phyloP scores from a whole-genome alignment of 148 eudicot species.

The Spergularia bocconei region DNA sequence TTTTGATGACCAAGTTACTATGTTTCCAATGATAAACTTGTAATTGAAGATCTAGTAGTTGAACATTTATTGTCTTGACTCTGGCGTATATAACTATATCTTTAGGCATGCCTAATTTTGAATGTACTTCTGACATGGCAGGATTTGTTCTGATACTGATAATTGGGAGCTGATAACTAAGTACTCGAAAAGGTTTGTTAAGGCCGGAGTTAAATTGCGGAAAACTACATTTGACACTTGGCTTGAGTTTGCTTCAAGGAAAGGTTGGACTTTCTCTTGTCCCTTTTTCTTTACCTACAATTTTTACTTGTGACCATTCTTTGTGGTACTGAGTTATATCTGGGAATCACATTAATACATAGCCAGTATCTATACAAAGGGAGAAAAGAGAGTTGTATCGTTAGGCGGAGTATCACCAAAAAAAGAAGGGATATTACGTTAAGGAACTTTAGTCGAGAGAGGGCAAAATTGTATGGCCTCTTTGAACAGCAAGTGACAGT shows the following conservation, averaged over 20 bases:
- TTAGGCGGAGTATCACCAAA: too few species aligned
- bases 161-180: slow-evolving; percentile 72
- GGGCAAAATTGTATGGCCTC: too few species aligned
- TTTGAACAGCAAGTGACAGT: too few species aligned
- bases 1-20: too few species aligned
- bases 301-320: not conserved
- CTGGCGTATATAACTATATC: not conserved
- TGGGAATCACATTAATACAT: not conserved
- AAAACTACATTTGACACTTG: slow-evolving; percentile 67
- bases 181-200: slow-evolving; percentile 62
- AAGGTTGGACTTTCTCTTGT: slow-evolving; percentile 43
- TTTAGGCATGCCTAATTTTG: slow-evolving; percentile 1
- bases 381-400: too few species aligned
- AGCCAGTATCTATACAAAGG: not conserved
- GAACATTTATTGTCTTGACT: not conserved
- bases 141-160: slow-evolving; percentile 71
- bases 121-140: slow-evolving; percentile 36
- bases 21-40: not conserved
- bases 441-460: too few species aligned
- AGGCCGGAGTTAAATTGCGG: slow-evolving; percentile 72
- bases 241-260: slow-evolving; percentile 80
- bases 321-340: not conserved
- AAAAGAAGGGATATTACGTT: too few species aligned
- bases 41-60: not conserved
- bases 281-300: not conserved